Base-by-base conservation (phyloP, 2,329 filamentous ascomycete genomes). In the Akanthomyces uredinophilus region DNA sequence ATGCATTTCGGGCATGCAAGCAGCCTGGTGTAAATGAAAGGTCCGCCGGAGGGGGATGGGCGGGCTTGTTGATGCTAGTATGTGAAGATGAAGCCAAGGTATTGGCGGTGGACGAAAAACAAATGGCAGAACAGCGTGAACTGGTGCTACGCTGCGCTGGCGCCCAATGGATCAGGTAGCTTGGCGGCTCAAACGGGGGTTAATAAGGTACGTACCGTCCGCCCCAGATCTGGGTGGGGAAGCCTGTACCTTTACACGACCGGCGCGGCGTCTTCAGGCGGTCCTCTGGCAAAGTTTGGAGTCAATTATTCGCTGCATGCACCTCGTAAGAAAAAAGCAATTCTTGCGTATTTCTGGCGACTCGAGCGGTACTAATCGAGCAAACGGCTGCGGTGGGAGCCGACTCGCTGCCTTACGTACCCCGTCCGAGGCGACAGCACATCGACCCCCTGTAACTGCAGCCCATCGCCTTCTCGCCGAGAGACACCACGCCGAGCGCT, bases 91-190 rank as follows among this genome's bases (percentile, higher is more conserved):
- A 66, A 66, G 65, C 53, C 64, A 54, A 66, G 65, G 66, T 63
- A 67, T 70, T 71, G 70, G 71, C 65, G 66, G 66, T 67, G 65
- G 65, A 66, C 61, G 66, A 71, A 72, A 72, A 72, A 68, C 66
- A 69, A 68, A 67, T 46, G 65, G 61, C 61, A 65, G 64, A 54
- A 61, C 57, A 57, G 43, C 47, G 54, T 46, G 53, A 62, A 47
- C 47, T 58, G 27, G 53, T n/a, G 50, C 20, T 52, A 35, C 50
- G 41, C 14, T 20, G 52, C 52, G 35, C 52, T 47, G 55, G 55
- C 55, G 55, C 55, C 52, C 52, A 55, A 55, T 44, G 37, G 52
- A 44, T 55, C n/a, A 41, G 51, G 51, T 24, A 56, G 52, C 37
- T 22, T 39, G 20, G 29, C 20, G 52, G 37, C 22, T 27, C n/a